phyloP scores from a whole-genome alignment of 2,329 filamentous ascomycete species.

The Falciphora oryzae region DNA sequence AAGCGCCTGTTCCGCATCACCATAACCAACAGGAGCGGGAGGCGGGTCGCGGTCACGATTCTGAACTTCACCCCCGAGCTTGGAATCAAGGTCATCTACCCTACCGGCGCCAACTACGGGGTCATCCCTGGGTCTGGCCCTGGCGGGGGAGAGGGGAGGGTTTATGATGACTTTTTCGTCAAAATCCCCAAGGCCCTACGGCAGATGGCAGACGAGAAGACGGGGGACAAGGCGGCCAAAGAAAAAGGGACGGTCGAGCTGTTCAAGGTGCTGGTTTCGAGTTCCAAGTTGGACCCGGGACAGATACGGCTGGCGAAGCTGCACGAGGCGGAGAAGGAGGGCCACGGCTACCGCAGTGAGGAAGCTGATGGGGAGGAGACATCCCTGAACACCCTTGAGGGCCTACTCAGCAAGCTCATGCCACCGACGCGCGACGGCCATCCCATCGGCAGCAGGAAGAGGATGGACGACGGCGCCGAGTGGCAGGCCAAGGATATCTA shows the following conservation, averaged over 20 bases:
- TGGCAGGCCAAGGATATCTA: neutral
- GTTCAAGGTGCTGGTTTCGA: constrained; percentile 1
- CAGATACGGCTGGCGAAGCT: no score
- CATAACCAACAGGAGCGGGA: constrained; percentile 6
- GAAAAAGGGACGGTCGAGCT: neutral
- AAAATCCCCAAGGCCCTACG: neutral
- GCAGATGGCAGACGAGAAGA: no score
- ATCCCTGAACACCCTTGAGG: neutral
- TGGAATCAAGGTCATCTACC: neutral
- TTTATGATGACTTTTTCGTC: neutral
- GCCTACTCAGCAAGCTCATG: neutral
- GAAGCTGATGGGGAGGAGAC: no score
- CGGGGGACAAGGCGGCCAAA: neutral
- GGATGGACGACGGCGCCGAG: neutral
- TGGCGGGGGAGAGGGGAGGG: no score
- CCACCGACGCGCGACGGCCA: neutral
- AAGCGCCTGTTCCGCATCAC: neutral
- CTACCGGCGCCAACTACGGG: neutral
- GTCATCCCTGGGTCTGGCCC: neutral
- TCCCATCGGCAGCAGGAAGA: neutral
- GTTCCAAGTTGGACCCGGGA: neutral
- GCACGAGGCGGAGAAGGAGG: neutral
- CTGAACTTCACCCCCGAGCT: neutral
- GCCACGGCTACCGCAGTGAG: neutral
- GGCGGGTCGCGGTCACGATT: neutral